Percentiles rank a stretch among this genome's conserved stretches.
phyloP scores from a whole-genome alignment of 2,329 filamentous ascomycete species.

The Onygenales sp. region DNA sequence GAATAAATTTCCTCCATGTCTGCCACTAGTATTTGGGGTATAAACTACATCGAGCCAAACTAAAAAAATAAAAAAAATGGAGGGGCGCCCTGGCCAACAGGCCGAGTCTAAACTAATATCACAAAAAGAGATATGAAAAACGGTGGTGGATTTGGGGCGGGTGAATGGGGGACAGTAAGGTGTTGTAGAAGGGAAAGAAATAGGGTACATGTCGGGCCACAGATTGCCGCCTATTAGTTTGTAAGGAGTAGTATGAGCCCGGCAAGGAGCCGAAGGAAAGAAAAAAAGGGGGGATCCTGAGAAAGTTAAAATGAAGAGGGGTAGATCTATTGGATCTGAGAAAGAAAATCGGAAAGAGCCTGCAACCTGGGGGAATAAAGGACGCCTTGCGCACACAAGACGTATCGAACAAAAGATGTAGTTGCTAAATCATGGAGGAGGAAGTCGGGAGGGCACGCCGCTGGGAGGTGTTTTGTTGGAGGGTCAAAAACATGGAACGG shows the following conservation, averaged over 20 bases:
- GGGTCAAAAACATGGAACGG: not conserved
- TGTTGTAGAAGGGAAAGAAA: not conserved
- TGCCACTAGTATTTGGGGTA: constrained; percentile 1
- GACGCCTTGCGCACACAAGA: not conserved
- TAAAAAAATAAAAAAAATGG: not conserved
- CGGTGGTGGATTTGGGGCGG: not conserved
- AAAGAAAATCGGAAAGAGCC: not conserved
- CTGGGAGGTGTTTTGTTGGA: not conserved
- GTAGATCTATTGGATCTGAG: not conserved
- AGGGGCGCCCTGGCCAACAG: not conserved
- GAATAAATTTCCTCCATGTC: not conserved
- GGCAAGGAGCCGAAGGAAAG: not conserved
- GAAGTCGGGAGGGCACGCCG: not conserved
- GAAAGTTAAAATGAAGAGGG: not conserved
- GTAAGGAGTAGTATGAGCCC: not conserved
- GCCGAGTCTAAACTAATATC: not conserved
- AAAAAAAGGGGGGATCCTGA: not conserved
- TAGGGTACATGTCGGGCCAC: not conserved
- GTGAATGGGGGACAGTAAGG: not conserved
- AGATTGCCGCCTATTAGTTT: not conserved
- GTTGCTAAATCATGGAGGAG: not conserved
- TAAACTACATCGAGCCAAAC: constrained; percentile 4
- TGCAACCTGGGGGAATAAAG: not conserved
- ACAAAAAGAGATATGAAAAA: not conserved
- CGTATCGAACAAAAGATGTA: not conserved